A percentile compares a stretch with the other conserved stretches of the same genome.
Evolutionary conservation across 2,329 filamentous ascomycete species (phyloP).

Genomic region (Capronia epimyces): DNA sequence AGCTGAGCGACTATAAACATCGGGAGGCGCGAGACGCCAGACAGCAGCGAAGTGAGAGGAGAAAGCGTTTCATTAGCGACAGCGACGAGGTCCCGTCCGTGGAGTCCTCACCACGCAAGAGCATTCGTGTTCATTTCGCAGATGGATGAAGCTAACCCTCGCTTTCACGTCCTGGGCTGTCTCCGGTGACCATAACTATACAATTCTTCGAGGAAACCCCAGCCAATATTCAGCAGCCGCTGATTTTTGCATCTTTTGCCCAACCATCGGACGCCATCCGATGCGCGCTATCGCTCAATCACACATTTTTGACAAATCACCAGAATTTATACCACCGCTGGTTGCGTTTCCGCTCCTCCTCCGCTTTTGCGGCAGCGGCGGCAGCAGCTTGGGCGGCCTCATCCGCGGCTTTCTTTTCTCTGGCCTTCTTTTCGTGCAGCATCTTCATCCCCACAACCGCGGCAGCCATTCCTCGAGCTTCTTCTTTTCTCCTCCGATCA

Average conservation of each 20-base stretch:
- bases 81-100: slow-evolving; percentile 11
- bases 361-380: slow-evolving; percentile 31
- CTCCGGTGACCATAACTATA: background rate
- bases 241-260: background rate
- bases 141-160: slow-evolving; percentile 13
- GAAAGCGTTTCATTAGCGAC: slow-evolving; percentile 30
- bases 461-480: slow-evolving; percentile 76
- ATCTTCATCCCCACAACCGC: slow-evolving; percentile 75
- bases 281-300: slow-evolving; percentile 14
- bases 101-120: slow-evolving; percentile 28
- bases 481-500: slow-evolving; percentile 65
- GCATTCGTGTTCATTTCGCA: slow-evolving; percentile 19
- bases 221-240: background rate
- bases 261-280: slow-evolving; percentile 7
- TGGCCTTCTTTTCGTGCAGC: slow-evolving; percentile 62
- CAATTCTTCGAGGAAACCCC: background rate
- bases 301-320: slow-evolving; percentile 30
- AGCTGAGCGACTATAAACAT: slow-evolving; percentile 55
- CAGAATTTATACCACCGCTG: slow-evolving; percentile 45
- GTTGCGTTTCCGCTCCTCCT: slow-evolving; percentile 40
- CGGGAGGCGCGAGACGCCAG: slow-evolving; percentile 56
- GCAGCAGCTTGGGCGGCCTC: slow-evolving; percentile 35
- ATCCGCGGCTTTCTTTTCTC: slow-evolving; percentile 39
- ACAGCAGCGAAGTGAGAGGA: slow-evolving; percentile 51
- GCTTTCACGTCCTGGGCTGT: background rate